These are phyloP conservation scores for Beauveria sp. DNA, from an alignment of 2,329 filamentous ascomycete genomes.

Conservation along the genomic window DNA sequence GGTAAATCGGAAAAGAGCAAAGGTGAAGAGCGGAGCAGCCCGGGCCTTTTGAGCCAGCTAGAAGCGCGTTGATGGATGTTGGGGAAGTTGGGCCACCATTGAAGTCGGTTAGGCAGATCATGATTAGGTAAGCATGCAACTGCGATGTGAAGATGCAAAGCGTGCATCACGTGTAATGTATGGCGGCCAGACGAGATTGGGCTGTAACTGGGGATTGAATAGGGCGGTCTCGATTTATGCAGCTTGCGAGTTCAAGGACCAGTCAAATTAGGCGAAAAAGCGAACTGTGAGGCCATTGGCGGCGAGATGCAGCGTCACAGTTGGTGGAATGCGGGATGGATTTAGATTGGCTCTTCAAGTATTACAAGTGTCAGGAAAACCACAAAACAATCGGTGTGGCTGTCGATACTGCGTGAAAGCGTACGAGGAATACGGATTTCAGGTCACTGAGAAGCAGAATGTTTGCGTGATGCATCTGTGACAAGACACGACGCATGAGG, in stretches of 20 bases:
- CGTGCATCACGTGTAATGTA: conserved; percentile 9
- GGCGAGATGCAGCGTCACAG: background rate
- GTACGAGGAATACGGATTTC: background rate
- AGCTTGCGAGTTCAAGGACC: background rate
- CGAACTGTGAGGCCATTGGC: background rate
- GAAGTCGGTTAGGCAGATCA: conserved; percentile 7
- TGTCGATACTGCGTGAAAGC: background rate
- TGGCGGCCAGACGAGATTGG: conserved; percentile 8
- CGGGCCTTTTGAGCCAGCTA: background rate
- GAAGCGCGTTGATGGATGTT: conserved; percentile 6
- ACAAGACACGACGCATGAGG: background rate
- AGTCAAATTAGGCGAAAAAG: background rate
- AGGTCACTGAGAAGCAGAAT: background rate
- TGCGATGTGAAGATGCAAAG: background rate
- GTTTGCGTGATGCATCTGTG: background rate
- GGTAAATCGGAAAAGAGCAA: background rate
- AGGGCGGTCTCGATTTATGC: background rate
- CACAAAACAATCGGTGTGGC: background rate
- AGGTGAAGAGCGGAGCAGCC: conserved; percentile 1
- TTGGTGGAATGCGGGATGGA: background rate
- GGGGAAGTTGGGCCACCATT: conserved; percentile 11
- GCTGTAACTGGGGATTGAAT: conserved; percentile 6
- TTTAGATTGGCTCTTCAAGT: background rate
- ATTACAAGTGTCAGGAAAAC: background rate
- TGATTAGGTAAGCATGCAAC: conserved; percentile 9